These are phyloP conservation scores for Aureobasidium zeae DNA, from an alignment of 2,329 filamentous ascomycete species.

Conservation along the genomic window DNA sequence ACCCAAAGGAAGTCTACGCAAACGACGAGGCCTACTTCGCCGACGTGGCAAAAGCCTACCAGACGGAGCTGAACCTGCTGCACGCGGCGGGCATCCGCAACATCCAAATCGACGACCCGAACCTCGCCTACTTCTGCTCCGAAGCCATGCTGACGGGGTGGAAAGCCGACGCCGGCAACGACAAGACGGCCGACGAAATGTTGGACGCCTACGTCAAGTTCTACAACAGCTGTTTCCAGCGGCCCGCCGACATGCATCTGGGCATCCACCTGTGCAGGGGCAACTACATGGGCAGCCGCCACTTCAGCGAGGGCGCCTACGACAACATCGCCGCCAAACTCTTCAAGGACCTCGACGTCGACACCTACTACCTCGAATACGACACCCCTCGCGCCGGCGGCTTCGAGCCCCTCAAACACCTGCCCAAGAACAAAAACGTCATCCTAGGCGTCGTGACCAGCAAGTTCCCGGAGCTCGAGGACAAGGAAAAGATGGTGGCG, in stretches of 20 bases:
- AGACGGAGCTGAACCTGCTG: conserved; percentile 32
- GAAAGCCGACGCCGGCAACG: conserved; percentile 55
- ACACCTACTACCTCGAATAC: conserved; percentile 33
- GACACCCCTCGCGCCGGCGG: conserved; percentile 36
- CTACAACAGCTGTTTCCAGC: conserved; percentile 60
- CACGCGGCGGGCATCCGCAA: conserved; percentile 33
- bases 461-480: conserved; percentile 34
- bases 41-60: conserved; percentile 34
- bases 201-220: conserved; percentile 64
- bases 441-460: conserved; percentile 36
- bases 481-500: conserved; percentile 34
- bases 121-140: conserved; percentile 53
- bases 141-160: conserved; percentile 59
- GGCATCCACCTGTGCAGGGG: conserved; percentile 61
- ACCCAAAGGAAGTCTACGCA: conserved; percentile 33
- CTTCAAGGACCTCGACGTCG: conserved; percentile 27
- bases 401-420: conserved; percentile 33
- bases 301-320: conserved; percentile 33
- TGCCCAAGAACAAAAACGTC: conserved; percentile 34
- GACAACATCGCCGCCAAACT: conserved; percentile 25
- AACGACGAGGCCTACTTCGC: conserved; percentile 35
- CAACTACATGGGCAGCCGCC: conserved; percentile 34
- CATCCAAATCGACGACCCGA: conserved; percentile 36
- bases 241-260: conserved; percentile 59
- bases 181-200: conserved; percentile 55